Base-by-base conservation (phyloP, 2,329 filamentous ascomycete genomes). In the Diaporthe helianthi region DNA sequence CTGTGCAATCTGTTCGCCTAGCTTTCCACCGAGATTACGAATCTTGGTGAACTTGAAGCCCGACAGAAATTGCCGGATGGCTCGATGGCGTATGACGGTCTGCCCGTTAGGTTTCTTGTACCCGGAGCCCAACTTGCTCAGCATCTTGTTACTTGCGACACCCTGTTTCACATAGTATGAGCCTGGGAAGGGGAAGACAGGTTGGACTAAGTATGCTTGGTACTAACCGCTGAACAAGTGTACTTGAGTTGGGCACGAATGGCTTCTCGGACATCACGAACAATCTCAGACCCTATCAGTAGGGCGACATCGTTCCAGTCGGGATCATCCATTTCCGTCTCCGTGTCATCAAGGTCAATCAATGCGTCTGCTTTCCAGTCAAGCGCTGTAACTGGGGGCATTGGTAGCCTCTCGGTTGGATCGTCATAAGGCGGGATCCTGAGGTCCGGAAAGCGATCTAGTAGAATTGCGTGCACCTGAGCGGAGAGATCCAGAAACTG, bases 271-370 rank as follows among this genome's bases (percentile, higher is more conserved):
- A 98, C 86, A 70, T 89, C 85, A 24, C 93, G 88, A 41, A 98
- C 89, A 74, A 98, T 96, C 76, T 98, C 94, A 2, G 94, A 94
- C 0, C 92, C 96, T 75, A 98, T 89, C 36, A 93, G 84, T 77
- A 97, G 92, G 19, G 89, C 92, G 73, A 98, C 86, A 82, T 99
- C 96, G 78, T 99, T 95, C 96, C 96, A 99, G 80, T 99, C 96
- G 1, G 93, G 93, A 76, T 97, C 92, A 73, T 91, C 86, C 24
- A 90, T 87, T 79, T 97, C 94, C 13, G 87, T 87, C 71, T 94
- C 88, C 29, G 84, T 83, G 47, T 89, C 84, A 73, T 96, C 90
- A 60, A 97, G 82, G 76, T 94, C 93, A 19, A 97, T 84, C 67
- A 97, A 82, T n/a, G 89, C 91, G 81, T 97, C 93, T 0, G 91